Base-by-base conservation (phyloP, 108 stramenopile genomes). In the Pseudonitzschia delicatissima region DNA sequence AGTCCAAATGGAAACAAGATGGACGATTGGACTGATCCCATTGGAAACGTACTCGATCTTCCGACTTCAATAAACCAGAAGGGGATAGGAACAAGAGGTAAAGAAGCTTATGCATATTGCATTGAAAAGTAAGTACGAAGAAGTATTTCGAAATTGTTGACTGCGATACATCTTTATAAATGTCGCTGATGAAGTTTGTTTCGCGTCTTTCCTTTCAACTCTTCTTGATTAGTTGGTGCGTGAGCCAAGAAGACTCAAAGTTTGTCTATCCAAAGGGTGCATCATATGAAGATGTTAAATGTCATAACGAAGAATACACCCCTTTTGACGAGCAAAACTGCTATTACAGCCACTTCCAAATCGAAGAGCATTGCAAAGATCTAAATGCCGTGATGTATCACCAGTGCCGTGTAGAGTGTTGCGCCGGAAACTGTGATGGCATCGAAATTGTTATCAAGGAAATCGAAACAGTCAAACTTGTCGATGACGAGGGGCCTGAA, bases 1-100 rank as follows among this genome's bases (percentile, higher is more conserved):
- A 18, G n/a, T 18, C 50, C 50, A 51, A 18, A 51, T 20, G 50
- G 50, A n/a, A 26, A 51, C 25, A 13, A 51, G 18, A 51, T 18
- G 18, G 18, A 51, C 18, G 50, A 51, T 51, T 51, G 50, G 50
- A 51, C 25, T n/a, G n/a, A n/a, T n/a, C n/a, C n/a, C n/a, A n/a
- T n/a, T n/a, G n/a, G n/a, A n/a, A n/a, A n/a, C n/a, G n/a, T n/a
- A n/a, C n/a, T n/a, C n/a, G n/a, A n/a, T n/a, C n/a, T n/a, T n/a
- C n/a, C n/a, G n/a, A n/a, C n/a, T n/a, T n/a, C n/a, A n/a, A n/a
- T n/a, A n/a, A n/a, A n/a, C n/a, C n/a, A n/a, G n/a, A n/a, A n/a
- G n/a, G n/a, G n/a, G n/a, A n/a, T n/a, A n/a, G n/a, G n/a, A n/a
- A n/a, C n/a, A n/a, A n/a, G n/a, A n/a, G n/a, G n/a, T n/a, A n/a